A percentile compares a stretch with the other conserved stretches of the same genome.
phyloP scores from a whole-genome alignment of 495 filamentous ascomycete genomes.

The Penicillium malachiteum region DNA sequence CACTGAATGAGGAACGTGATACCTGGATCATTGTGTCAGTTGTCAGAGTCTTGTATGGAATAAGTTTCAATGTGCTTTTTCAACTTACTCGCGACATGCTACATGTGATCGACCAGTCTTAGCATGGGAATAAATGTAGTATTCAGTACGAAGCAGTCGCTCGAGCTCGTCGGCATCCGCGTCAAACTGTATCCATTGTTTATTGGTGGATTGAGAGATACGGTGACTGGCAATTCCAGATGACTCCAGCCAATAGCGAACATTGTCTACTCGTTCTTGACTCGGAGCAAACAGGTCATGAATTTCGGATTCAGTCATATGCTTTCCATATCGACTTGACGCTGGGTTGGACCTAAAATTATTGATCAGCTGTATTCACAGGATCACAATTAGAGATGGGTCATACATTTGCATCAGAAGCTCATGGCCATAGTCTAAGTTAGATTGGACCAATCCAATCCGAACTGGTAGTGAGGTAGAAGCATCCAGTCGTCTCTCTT shows the following conservation, averaged over 20 bases:
- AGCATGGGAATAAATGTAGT: conserved; percentile 53
- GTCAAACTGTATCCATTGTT: conserved; percentile 57
- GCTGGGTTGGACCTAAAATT: conserved; percentile 33
- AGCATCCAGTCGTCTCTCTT: conserved; percentile 28
- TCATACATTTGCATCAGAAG: conserved; percentile 53
- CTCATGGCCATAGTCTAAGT: conserved; percentile 52
- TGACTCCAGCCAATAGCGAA: conserved; percentile 48
- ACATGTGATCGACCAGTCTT: conserved; percentile 46
- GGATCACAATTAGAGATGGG: background rate
- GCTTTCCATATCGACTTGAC: conserved; percentile 54
- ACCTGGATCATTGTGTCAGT: conserved; percentile 24
- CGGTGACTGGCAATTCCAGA: conserved; percentile 48
- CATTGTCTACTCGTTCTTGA: conserved; percentile 36
- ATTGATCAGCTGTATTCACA: background rate
- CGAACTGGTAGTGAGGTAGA: conserved; percentile 49
- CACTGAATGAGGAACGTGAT: conserved; percentile 52
- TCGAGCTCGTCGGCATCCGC: conserved; percentile 53
- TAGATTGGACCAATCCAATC: conserved; percentile 55
- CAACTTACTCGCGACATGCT: conserved; percentile 40
- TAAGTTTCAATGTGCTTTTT: background rate
- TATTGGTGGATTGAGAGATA: conserved; percentile 45
- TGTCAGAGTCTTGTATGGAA: background rate
- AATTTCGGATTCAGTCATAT: conserved; percentile 45
- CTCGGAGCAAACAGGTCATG: conserved; percentile 53
- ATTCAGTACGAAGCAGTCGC: conserved; percentile 56